Base-by-base conservation (phyloP, 2,329 filamentous ascomycete genomes). In the Samsoniella hepiali region DNA sequence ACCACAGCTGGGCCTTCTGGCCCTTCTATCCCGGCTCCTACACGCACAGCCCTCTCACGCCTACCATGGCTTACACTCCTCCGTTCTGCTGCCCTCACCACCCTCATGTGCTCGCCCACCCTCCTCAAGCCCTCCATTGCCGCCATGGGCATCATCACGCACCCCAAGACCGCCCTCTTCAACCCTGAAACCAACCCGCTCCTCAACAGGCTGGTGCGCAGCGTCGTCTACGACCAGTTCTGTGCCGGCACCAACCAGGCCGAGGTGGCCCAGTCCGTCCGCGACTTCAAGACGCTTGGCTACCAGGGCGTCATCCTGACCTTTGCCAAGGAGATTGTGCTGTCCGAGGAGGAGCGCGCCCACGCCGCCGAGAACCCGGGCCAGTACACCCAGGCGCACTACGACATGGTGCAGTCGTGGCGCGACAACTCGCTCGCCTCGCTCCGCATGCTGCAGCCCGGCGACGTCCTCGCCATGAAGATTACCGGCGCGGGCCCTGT, bases 401-500 rank as follows among this genome's bases (percentile, higher is more conserved):
- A 70, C 64, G 63, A 67, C 58, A 72, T 70, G 54, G 72, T 81
- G 0, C 72, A 78, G n/a, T 70, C 76, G 51, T 86, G 83, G 83
- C 74, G 79, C 49, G 74, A 81, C 32, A 83, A 82, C 3, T 84
- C 82, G 6, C 68, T 86, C 54, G 74, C 79, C 63, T 85, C 83
- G 0, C 74, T 86, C 1, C 75, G 79, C 13, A 64, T 63, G 60
- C 50, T 65, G 6, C 50, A 67, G 38, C 65, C 64, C 3, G 76
- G 81, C 27, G 85, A 87, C 65, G 87, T 84, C 68, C 80, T 87
- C 1, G 83, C 84, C 1, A 72, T 87, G 63, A 88, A 88, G 72
- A 91, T 93, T 79, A 91, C 88, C 1, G 91, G 91, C 11, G 89
- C 91, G 29, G 91, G 91, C 36, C 81, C 82, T 13, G 82, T 89